Evolutionary conservation across 1,139 yeast species (phyloP), one percentile per base, ranked within the genome.

Genomic region (Lodderomyces elongisporus): DNA sequence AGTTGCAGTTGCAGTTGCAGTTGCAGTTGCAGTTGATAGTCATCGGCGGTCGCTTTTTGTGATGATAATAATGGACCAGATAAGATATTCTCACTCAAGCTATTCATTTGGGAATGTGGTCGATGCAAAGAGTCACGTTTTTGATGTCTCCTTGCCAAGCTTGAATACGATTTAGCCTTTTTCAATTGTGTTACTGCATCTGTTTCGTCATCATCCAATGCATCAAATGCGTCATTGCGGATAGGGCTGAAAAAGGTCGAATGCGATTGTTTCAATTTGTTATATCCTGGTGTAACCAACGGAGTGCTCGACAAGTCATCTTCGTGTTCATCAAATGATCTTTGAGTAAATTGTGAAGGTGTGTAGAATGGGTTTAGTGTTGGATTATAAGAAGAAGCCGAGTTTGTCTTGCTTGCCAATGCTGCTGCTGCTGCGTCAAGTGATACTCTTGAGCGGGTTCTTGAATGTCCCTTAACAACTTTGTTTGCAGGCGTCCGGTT

Each of bases 301-400:
- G 67, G 66, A 14, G 69, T 61, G 10, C 51, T 55, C 20, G 57
- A 46, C 4, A 25, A 17, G 25, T 25, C 17, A 13, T 28, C 12
- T n/a, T 23, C 32, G 51, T 56, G 28, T 7, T 30, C 33, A 20
- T 52, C 50, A 34, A 54, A 60, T 2, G 76, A 74, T n/a, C n/a
- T n/a, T 5, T 71, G 61, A 27, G 62, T 48, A 40, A 63, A 62
- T 4, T 66, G 50, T 1, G 65, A 54, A 2, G 74, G 70, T 2
- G 72, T 67, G 42, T 64, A 67, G 43, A 70, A 70, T 14, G 76
- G 76, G 41, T 70, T 69, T 23, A 60, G 50, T 9, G 38, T 20
- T 8, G 40, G 33, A 8, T 31, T 40, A 34, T 42, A 35, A 35
- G 45, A 38, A 39, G 44, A 37, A 38, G 46, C 30, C 32, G 50